Conservation (phyloP, 176 grass and related monocot species). For the Oryza glaberrima region DNA sequence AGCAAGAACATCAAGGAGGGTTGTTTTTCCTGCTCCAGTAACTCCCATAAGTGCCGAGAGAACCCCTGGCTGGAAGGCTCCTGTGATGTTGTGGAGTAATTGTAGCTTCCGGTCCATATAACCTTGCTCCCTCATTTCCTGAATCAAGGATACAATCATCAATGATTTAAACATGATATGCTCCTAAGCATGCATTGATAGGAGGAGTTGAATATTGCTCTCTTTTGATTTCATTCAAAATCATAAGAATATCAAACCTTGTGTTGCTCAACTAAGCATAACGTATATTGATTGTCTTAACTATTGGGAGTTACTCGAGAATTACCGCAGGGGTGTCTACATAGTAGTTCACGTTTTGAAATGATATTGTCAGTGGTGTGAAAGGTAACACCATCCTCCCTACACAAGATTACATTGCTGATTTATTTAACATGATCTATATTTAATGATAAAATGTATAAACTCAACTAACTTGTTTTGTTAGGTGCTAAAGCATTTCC, state of each 20-base stretch:
- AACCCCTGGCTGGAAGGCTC: conserved; percentile 62
- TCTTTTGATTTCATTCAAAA: neutral
- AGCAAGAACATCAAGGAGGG: conserved; percentile 78
- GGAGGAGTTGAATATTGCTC: neutral
- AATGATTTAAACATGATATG: too few species aligned
- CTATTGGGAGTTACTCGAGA: neutral
- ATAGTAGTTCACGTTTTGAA: conserved; percentile 83
- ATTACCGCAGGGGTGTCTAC: conserved; percentile 71
- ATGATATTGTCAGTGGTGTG: conserved; percentile 72
- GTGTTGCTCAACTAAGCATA: neutral
- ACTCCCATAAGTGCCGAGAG: conserved; percentile 79
- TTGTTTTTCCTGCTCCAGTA: conserved; percentile 83
- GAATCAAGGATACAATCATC: neutral
- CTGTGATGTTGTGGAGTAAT: conserved; percentile 72
- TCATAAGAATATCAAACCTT: neutral
- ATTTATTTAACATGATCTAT: neutral
- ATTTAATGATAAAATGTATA: neutral
- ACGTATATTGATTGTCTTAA: neutral
- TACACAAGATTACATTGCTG: conserved; percentile 36
- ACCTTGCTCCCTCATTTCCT: conserved; percentile 81
- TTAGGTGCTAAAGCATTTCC: conserved; percentile 4
- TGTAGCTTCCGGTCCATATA: conserved; percentile 59
- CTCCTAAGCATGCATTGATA: too few species aligned
- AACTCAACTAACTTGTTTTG: conserved; percentile 44
- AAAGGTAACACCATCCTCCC: conserved; percentile 83